Evolutionary conservation across 768 basidiomycete genomes (phyloP), one percentile per base, ranked within the genome.

Genomic region (Leucocoprinus leucothites): DNA sequence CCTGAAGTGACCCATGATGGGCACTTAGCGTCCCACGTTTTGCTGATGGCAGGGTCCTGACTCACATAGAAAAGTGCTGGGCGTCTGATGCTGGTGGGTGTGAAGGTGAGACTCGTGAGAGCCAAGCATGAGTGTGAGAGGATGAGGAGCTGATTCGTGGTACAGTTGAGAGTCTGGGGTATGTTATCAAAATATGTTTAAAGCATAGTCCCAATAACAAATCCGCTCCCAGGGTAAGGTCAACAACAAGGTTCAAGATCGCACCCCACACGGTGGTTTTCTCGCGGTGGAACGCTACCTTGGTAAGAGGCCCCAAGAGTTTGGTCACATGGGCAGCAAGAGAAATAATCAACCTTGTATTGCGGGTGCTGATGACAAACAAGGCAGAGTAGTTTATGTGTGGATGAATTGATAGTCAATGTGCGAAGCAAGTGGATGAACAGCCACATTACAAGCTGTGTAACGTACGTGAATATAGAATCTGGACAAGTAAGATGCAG

Each of bases 401-500:
- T 4, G 38, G 25, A 25, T 25, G 24, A 28, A 44, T 13, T 34
- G 8, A 46, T 40, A 55, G 28, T 34, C 42, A 44, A 53, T 53
- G 51, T 48, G 48, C 28, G 54, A 56, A 56, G 54, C 54, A 56
- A 16, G 21, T 53, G n/a, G 44, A 46, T 46, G 21, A 34, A 43
- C 34, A 43, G 54, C 28, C 31, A 40, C 41, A 56, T 56, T 56
- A 56, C 54, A 56, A 48, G 41, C 41, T 49, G 41, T 34, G 48
- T 56, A 56, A 49, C 54, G 48, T 56, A 56, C 47, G 41, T 49
- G 41, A 43, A 42, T 35, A 48, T 44, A 34, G 44, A 34, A 26
- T 40, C 46, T 34, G 54, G 19, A 42, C 43, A 48, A 28, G 53
- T 48, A 26, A 31, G 31, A 48, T 34, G 45, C 18, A 34, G 22